phyloP scores from a whole-genome alignment of 495 filamentous ascomycete genomes.

The Parmelia sp. region DNA sequence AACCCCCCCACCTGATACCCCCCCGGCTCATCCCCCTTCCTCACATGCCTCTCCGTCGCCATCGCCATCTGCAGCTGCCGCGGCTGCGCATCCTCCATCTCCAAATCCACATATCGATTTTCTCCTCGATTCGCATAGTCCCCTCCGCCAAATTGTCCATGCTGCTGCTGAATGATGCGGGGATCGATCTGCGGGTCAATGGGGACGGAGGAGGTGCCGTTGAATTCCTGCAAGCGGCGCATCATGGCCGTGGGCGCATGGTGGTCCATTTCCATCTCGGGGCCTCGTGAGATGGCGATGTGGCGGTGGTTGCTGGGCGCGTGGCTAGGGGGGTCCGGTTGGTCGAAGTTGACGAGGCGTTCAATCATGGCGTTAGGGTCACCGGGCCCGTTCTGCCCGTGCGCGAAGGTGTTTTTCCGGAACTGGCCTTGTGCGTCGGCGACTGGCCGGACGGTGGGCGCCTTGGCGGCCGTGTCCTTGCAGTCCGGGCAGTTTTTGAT shows the following conservation, averaged over 20 bases:
- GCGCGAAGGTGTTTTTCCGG: background rate
- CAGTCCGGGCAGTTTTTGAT: constrained; percentile 89
- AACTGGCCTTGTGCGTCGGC: constrained; percentile 1
- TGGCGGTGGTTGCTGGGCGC: background rate
- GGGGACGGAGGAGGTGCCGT: constrained; percentile 23
- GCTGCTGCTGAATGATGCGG: constrained; percentile 8
- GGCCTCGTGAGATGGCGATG: background rate
- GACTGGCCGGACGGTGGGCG: constrained; percentile 30
- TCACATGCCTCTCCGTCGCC: constrained; percentile 26
- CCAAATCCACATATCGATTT: constrained; percentile 9
- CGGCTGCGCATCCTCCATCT: constrained; percentile 12
- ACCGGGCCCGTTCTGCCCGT: background rate
- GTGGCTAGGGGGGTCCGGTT: background rate
- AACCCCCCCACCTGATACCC: constrained; percentile 17
- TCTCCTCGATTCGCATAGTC: constrained; percentile 3
- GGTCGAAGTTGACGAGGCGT: constrained; percentile 24
- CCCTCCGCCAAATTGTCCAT: background rate
- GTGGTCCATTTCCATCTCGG: constrained; percentile 6
- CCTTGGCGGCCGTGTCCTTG: constrained; percentile 65
- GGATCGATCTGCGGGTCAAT: constrained; percentile 13
- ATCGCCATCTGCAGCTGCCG: constrained; percentile 16
- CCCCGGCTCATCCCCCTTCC: constrained; percentile 24
- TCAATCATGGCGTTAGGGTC: constrained; percentile 23
- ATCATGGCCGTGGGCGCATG: constrained; percentile 18
- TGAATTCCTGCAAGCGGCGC: constrained; percentile 20